phyloP scores from a whole-genome alignment of 495 filamentous ascomycete species.

The Hypomontagnella submonticulosa region DNA sequence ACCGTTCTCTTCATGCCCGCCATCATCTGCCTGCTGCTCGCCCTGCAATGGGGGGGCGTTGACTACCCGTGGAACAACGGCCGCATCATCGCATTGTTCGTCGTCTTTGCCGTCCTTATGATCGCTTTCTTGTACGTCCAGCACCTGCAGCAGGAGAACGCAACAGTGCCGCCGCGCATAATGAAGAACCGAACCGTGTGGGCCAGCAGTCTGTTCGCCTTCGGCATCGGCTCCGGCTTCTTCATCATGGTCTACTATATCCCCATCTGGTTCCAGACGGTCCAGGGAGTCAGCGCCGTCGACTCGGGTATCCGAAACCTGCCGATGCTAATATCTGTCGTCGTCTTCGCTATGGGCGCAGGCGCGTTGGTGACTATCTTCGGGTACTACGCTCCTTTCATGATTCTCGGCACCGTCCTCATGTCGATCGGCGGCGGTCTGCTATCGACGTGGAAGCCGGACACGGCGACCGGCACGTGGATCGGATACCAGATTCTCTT shows the following conservation, averaged over 20 bases:
- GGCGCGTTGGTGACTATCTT: slow-evolving; percentile 62
- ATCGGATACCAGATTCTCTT: slow-evolving; percentile 74
- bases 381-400: slow-evolving; percentile 72
- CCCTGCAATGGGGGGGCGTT: slow-evolving; percentile 78
- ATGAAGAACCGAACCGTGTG: slow-evolving; percentile 70
- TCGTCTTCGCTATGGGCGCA: slow-evolving; percentile 50
- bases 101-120: slow-evolving; percentile 68
- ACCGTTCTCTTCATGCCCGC: slow-evolving; percentile 55
- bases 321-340: slow-evolving; percentile 55
- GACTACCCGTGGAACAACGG: slow-evolving; percentile 68
- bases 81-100: slow-evolving; percentile 71
- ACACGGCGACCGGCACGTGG: slow-evolving; percentile 67
- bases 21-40: slow-evolving; percentile 72
- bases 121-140: slow-evolving; percentile 69
- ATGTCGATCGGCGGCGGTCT: slow-evolving; percentile 71
- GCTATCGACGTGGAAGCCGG: slow-evolving; percentile 66
- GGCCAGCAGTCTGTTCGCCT: slow-evolving; percentile 67
- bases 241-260: slow-evolving; percentile 58
- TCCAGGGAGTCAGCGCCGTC: slow-evolving; percentile 62
- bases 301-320: slow-evolving; percentile 63
- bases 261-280: slow-evolving; percentile 77
- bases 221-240: slow-evolving; percentile 42
- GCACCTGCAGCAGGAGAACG: slow-evolving; percentile 67
- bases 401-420: slow-evolving; percentile 63
- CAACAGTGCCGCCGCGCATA: slow-evolving; percentile 76